Base-by-base conservation (phyloP, 2,329 filamentous ascomycete genomes). In the Curvularia lunata region DNA sequence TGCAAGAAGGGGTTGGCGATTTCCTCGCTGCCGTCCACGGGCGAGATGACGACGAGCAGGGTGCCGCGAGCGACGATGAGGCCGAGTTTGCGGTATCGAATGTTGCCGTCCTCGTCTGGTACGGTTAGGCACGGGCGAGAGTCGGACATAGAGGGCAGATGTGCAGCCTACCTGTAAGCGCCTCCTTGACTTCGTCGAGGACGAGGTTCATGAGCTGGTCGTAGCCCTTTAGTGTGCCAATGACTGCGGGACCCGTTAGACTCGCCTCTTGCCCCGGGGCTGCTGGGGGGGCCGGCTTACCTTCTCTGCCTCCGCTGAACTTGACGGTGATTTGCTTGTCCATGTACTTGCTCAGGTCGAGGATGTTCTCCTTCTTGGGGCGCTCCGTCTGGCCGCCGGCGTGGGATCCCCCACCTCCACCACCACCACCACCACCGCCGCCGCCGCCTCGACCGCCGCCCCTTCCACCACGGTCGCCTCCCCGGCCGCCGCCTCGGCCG, bases 121-220 rank as follows among this genome's bases (percentile, higher is more conserved):
- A n/a, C 12, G 16, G 48, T 49, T 64, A 49, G 47, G 2, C 0
- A 13, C 28, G 21, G 8, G 9, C 1, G n/a, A 19, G 47, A 5
- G 34, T 16, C 1, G 18, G 5, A 4, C 6, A 4, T 5, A n/a
- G 32, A 30, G 13, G 42, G 46, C 12, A 25, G 7, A 18, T 37
- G 27, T 23, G 19, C 4, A 9, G n/a, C 84, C 62, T 80, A 96
- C 94, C 94, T 82, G 90, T 86, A 79, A 97, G 88, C 47, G 89
- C 85, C 77, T 99, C 95, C 76, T 95, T 88, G 51, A 96, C 94
- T 68, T 98, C 91, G 73, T 98, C 95, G 55, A 99, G 83, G 25
- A 99, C 95, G 61, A 99, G 84, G 77, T 99, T 99, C 93, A 98
- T 98, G 59, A 99, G 84, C 70, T 95, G 93, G 76, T 99, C 95